These are phyloP conservation scores for Pezicula neosporulosa DNA, from an alignment of 2,329 filamentous ascomycete genomes.

Conservation along the genomic window DNA sequence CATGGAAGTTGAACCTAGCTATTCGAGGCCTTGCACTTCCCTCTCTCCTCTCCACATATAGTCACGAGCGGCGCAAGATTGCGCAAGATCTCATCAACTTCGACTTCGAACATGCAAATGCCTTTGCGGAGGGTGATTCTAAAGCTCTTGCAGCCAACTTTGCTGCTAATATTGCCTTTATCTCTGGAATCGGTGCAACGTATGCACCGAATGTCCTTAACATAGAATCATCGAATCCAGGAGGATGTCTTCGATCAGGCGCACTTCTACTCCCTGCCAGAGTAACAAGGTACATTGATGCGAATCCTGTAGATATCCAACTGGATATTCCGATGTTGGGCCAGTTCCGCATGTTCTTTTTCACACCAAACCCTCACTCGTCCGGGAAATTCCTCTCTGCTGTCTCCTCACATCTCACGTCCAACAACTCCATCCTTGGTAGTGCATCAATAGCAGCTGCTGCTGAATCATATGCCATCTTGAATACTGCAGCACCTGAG, in stretches of 20 bases:
- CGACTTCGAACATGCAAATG: conserved; percentile 54
- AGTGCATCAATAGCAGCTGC: conserved; percentile 57
- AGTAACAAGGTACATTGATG: conserved; percentile 71
- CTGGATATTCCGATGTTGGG: conserved; percentile 75
- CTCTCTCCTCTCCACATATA: conserved; percentile 56
- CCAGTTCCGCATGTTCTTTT: conserved; percentile 73
- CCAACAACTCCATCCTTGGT: conserved; percentile 51
- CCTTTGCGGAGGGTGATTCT: conserved; percentile 59
- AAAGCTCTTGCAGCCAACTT: conserved; percentile 66
- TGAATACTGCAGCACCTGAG: conserved; percentile 52
- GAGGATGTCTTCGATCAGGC: conserved; percentile 35
- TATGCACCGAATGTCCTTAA: conserved; percentile 64
- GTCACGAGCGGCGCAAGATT: conserved; percentile 56
- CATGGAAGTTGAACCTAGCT: conserved; percentile 50
- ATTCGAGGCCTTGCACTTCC: conserved; percentile 54
- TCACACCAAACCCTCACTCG: conserved; percentile 58
- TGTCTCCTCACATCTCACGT: conserved; percentile 53
- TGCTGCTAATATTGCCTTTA: conserved; percentile 67
- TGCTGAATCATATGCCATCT: conserved; percentile 56
- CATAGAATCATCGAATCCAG: conserved; percentile 47
- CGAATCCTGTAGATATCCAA: conserved; percentile 74
- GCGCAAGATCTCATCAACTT: conserved; percentile 65
- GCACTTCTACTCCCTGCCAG: conserved; percentile 56
- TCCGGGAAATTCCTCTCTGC: conserved; percentile 55
- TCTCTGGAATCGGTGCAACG: conserved; percentile 67